Conservation (phyloP, 768 basidiomycete species). For the Podaxis rugospora region DNA sequence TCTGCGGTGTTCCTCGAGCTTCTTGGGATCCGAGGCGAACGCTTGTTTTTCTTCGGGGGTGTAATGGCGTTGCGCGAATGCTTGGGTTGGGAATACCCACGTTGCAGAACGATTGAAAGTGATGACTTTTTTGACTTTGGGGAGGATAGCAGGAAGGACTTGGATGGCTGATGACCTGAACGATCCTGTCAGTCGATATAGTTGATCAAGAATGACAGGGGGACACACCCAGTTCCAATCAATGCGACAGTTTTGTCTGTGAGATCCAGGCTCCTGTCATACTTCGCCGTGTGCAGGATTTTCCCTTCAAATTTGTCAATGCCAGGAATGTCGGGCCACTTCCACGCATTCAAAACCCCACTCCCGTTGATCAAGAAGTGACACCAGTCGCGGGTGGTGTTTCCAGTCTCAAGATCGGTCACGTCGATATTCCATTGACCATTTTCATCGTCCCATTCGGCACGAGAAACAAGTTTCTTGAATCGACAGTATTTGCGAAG, state of each 20-base stretch:
- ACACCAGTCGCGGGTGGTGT: constrained; percentile 19
- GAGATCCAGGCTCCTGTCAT: constrained; percentile 22
- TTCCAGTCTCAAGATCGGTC: constrained; percentile 16
- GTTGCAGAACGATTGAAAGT: constrained; percentile 29
- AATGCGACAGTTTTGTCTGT: constrained; percentile 32
- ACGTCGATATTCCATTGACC: constrained; percentile 27
- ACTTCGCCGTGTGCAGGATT: constrained; percentile 32
- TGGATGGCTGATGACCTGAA: constrained; percentile 30
- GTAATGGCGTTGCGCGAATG: constrained; percentile 26
- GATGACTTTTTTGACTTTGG: constrained; percentile 30
- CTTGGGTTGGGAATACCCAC: constrained; percentile 26
- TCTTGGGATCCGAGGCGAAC: constrained; percentile 33
- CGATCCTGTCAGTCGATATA: neutral
- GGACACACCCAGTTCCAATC: constrained; percentile 33
- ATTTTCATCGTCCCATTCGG: constrained; percentile 23
- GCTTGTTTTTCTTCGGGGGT: constrained; percentile 35
- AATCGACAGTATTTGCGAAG: constrained; percentile 28
- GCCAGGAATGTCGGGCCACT: constrained; percentile 33
- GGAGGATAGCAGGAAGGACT: constrained; percentile 28
- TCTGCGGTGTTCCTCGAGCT: constrained; percentile 38
- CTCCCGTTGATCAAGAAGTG: constrained; percentile 29
- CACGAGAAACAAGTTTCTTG: constrained; percentile 21
- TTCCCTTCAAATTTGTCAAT: constrained; percentile 27
- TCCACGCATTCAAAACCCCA: constrained; percentile 33
- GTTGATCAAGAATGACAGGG: too few species aligned